Percentiles rank a stretch among this genome's conserved stretches.
phyloP scores from a whole-genome alignment of 352 stramenopile species.

The Phytophthora crassamura region DNA sequence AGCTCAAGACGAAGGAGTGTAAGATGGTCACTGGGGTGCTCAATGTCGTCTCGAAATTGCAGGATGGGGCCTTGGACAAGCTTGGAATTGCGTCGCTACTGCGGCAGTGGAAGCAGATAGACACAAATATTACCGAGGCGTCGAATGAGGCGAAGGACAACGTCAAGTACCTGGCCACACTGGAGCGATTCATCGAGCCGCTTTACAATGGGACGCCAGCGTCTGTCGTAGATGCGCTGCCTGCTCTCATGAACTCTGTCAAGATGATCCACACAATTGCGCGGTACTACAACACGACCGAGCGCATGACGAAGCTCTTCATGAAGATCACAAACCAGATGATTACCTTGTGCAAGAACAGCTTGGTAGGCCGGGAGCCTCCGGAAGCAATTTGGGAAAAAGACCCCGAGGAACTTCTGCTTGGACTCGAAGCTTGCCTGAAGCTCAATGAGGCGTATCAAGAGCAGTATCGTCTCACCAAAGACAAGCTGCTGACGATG shows the following conservation, averaged over 20 bases:
- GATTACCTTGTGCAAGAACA: slow-evolving; percentile 83
- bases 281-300: slow-evolving; percentile 91
- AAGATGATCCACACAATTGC: slow-evolving; percentile 93
- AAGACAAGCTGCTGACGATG: slow-evolving; percentile 90
- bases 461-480: slow-evolving; percentile 89
- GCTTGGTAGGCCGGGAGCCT: slow-evolving; percentile 60
- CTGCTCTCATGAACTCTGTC: slow-evolving; percentile 89
- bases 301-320: slow-evolving; percentile 92
- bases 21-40: slow-evolving; percentile 88
- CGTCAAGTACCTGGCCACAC: slow-evolving; percentile 85
- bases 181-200: slow-evolving; percentile 89
- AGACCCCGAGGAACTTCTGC: slow-evolving; percentile 67
- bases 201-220: slow-evolving; percentile 69
- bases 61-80: slow-evolving; percentile 70
- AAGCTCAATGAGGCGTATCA: slow-evolving; percentile 93
- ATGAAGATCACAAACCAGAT: slow-evolving; percentile 94
- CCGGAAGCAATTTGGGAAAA: slow-evolving; percentile 81
- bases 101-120: slow-evolving; percentile 88
- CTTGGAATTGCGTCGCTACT: slow-evolving; percentile 69
- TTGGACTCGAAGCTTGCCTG: slow-evolving; percentile 78
- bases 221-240: slow-evolving; percentile 76
- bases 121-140: slow-evolving; percentile 88
- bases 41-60: slow-evolving; percentile 82
- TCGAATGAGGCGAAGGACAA: slow-evolving; percentile 89
- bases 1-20: slow-evolving; percentile 90